Conservation (phyloP, 192 early-diverging fungal genomes). For the Powellomyces hirtus region DNA sequence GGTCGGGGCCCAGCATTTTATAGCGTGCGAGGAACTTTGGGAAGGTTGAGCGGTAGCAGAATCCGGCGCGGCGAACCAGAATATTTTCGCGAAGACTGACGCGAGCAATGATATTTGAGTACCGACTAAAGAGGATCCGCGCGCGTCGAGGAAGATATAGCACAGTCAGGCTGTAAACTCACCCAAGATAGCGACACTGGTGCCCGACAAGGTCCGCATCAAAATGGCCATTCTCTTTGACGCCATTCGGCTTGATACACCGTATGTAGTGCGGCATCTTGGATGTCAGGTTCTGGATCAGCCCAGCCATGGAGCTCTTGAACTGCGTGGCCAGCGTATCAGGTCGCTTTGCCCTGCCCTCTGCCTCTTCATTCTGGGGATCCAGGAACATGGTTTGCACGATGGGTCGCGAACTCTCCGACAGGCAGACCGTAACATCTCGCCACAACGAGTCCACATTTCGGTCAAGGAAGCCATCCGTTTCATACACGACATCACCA, state of each 20-base stretch:
- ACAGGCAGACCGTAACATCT: slow-evolving; percentile 81
- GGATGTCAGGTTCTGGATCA: slow-evolving; percentile 85
- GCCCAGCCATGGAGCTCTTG: slow-evolving; percentile 83
- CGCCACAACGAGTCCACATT: slow-evolving; percentile 98
- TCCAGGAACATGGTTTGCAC: slow-evolving; percentile 72
- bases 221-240: slow-evolving; percentile 82
- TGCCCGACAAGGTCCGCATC: slow-evolving; percentile 83
- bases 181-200: slow-evolving; percentile 93
- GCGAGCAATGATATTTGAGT: too few species aligned
- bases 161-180: slow-evolving; percentile 38
- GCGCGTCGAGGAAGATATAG: background rate
- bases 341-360: slow-evolving; percentile 80
- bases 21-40: slow-evolving; percentile 92
- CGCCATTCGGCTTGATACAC: slow-evolving; percentile 92
- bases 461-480: slow-evolving; percentile 91
- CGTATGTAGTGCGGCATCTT: slow-evolving; percentile 97
- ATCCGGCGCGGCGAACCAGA: slow-evolving; percentile 91
- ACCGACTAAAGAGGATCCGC: background rate
- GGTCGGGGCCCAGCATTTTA: slow-evolving; percentile 58
- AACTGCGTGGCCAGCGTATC: slow-evolving; percentile 92
- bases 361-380: slow-evolving; percentile 34
- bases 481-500: slow-evolving; percentile 90
- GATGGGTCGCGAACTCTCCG: slow-evolving; percentile 74
- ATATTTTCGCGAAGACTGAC: slow-evolving; percentile 98
- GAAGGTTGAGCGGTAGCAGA: slow-evolving; percentile 88